Evolutionary conservation across 306 rosid species (phyloP), one percentile per base, ranked within the genome.

Genomic region (Quillaja saponaria): DNA sequence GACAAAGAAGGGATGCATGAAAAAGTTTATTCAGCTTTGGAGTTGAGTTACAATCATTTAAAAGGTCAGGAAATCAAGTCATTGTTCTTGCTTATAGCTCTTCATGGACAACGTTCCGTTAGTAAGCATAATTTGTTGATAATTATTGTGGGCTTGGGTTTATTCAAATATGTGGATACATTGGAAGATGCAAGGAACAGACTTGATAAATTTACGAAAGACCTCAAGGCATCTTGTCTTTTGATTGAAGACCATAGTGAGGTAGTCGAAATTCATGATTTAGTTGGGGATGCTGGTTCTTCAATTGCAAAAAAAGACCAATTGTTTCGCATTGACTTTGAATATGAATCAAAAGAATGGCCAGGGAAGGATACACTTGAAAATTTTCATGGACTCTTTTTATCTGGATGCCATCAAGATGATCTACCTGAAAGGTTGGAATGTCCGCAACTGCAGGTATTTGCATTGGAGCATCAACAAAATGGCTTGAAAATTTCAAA

Each of bases 161-260:
- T 78, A 58, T 75, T 68, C 50, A 54, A 69, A 41, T 45, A 49
- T 9, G 73, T 49, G 5, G 48, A 69, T 60, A 14, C 76, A 13
- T 34, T 78, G 64, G 71, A 72, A 12, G 63, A 60, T 20, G 79
- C 76, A 10, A 78, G 83, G 69, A 64, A 64, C 25, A 48, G 83
- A 1, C 49, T 78, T 28, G 2, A 69, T 57, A 65, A 39, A 21
- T 64, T 74, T 57, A 73, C 60, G 13, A 52, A 73, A 40, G 21
- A 49, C 20, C 66, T 78, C 16, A 69, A 63, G 40, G 76, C 49
- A 12, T 64, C 70, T 0, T 10, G 73, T 54, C 55, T 78, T 51
- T 35, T 78, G 13, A 59, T 73, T 19, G 76, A 73, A 52, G 83
- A 67, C 0, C 13, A 42, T 54, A 48, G 54, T 25, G n/a, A 53